Conservation (phyloP, 2,329 filamentous ascomycete genomes). For the Arthrobotrys iridis region DNA sequence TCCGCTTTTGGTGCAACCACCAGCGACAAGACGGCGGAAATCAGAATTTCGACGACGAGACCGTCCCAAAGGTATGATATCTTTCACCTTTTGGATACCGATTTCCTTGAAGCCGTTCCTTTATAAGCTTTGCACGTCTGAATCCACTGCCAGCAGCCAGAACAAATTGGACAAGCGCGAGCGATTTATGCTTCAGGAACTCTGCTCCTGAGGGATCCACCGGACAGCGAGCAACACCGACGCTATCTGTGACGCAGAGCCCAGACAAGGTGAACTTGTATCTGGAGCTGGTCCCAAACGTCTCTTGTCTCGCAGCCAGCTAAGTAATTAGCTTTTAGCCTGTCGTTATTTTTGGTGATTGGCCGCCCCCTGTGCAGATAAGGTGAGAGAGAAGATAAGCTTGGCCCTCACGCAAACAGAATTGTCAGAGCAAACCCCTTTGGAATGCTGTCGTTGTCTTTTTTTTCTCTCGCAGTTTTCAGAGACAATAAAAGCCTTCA, state of each 20-base stretch:
- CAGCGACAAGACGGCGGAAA: conserved; percentile 46
- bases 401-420: conserved; percentile 48
- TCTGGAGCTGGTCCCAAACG: conserved; percentile 4
- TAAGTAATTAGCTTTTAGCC: conserved; percentile 30
- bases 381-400: conserved; percentile 48
- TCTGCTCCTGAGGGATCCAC: conserved; percentile 37
- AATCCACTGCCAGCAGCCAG: conserved; percentile 19
- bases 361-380: conserved; percentile 47
- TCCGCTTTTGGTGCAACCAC: conserved; percentile 54
- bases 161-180: conserved; percentile 28
- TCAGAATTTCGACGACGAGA: conserved; percentile 39
- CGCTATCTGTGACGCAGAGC: conserved; percentile 42
- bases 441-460: not conserved
- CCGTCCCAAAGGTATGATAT: conserved; percentile 28
- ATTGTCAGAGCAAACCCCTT: conserved; percentile 25
- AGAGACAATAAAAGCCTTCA: conserved; percentile 21
- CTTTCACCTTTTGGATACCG: conserved; percentile 17
- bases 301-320: conserved; percentile 22
- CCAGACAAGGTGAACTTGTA: conserved; percentile 16
- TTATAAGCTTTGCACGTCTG: conserved; percentile 13
- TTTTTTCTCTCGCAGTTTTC: conserved; percentile 17
- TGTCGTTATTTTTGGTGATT: conserved; percentile 52
- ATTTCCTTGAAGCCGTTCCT: conserved; percentile 12
- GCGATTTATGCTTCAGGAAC: conserved; percentile 52
- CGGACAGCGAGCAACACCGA: conserved; percentile 1